Evolutionary conservation across 106 monocot species (phyloP), one percentile per base, ranked within the genome.

Genomic region (Platanthera zijinensis): DNA sequence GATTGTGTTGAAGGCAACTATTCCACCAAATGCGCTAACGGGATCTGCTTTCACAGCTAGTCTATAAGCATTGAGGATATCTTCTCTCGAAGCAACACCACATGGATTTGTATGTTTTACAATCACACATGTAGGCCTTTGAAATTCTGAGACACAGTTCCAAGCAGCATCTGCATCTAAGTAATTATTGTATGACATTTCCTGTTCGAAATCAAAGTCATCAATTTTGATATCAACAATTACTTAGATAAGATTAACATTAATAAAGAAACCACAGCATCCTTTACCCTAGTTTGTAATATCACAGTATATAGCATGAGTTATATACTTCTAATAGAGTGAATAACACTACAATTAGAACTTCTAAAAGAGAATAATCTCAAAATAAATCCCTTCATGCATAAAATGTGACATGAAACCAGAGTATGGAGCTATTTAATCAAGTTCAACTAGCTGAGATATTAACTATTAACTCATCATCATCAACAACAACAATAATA

Each of bases 181-280:
- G 78, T 97, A 97, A 69, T 97, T 97, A 72, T 97, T 97, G 78
- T 97, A 94, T 18, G 97, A 97, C 97, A 97, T 97, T 75, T 97
- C 97, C 97, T 97, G 84, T 10, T 15, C 18, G 52, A 54, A 69
- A 22, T 12, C 50, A 10, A 76, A 72, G 10, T 50, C 52, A 72
- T 51, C 39, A 77, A 25, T 69, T 69, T 69, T 13, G 15, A 69
- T 17, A 63, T 69, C 39, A 69, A 7, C 45, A 25, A 64, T 3
- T 64, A 10, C n/a, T 53, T 53, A 53, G 53, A 53, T 10, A 53
- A 53, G 22, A 64, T 21, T 22, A 64, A 22, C 28, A 19, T 64
- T 64, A 28, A 64, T 28, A 64, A n/a, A 5, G 56, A 56, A 56
- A 56, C 10, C 17, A 39, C 39, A 57, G 0, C 6, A 17, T 17